A percentile compares a stretch with the other conserved stretches of the same genome.
Conservation (phyloP, 192 early-diverging fungal genomes). For the Coemansia sp. region DNA sequence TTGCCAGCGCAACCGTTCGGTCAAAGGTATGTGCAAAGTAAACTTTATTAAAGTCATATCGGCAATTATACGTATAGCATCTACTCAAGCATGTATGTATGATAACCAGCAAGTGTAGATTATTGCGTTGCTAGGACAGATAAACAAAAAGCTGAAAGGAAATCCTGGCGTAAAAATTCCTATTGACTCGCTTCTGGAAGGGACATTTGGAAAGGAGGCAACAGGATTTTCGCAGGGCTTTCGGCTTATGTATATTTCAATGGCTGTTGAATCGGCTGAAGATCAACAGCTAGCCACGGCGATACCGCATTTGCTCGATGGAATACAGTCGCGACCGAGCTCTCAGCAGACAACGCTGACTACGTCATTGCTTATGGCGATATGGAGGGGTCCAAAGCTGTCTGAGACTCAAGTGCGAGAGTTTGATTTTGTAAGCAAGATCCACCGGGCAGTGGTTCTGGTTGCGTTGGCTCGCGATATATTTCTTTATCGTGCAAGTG, state of each 20-base stretch:
- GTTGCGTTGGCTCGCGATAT: constrained; percentile 16
- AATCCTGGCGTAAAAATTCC: constrained; percentile 64
- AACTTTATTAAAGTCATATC: not conserved
- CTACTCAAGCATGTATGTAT: not conserved
- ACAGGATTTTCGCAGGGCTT: constrained; percentile 70
- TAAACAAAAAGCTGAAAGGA: constrained; percentile 80
- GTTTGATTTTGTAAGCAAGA: constrained; percentile 3
- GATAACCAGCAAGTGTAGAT: constrained; percentile 49
- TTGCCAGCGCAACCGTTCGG: constrained; percentile 48
- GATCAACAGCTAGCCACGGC: constrained; percentile 47
- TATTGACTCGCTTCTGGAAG: constrained; percentile 56
- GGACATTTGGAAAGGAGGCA: constrained; percentile 54
- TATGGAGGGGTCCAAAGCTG: constrained; percentile 21
- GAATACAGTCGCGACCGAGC: constrained; percentile 57
- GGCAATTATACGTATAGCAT: not conserved
- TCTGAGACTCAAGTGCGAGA: constrained; percentile 17
- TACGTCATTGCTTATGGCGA: constrained; percentile 68
- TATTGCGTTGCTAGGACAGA: constrained; percentile 74
- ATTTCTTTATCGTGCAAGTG: too few relatives aligned
- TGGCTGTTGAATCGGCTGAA: constrained; percentile 62
- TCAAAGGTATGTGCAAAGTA: constrained; percentile 45
- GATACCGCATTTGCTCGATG: constrained; percentile 64
- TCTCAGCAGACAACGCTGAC: constrained; percentile 63
- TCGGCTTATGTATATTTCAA: constrained; percentile 81
- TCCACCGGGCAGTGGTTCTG: constrained; percentile 9